A percentile compares a stretch with the other conserved stretches of the same genome.
phyloP scores from a whole-genome alignment of 495 filamentous ascomycete species.

The Clohesyomyces aquaticus region DNA sequence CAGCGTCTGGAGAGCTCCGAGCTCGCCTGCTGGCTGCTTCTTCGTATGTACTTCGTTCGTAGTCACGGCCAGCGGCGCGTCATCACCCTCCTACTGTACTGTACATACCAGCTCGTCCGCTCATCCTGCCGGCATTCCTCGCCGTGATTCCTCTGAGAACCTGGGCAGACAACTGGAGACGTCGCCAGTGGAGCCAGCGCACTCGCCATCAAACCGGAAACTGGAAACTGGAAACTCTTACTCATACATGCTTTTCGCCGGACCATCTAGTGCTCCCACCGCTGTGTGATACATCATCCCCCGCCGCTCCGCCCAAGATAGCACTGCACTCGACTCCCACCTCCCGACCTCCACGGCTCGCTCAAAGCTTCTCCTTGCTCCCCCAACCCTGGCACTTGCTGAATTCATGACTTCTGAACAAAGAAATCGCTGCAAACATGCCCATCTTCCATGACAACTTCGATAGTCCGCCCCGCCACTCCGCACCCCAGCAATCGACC shows the following conservation, averaged over 20 bases:
- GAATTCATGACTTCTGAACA: slow-evolving; percentile 26
- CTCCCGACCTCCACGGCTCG: slow-evolving; percentile 1
- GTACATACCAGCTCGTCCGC: neutral
- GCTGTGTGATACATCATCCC: slow-evolving; percentile 12
- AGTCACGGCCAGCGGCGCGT: slow-evolving; percentile 8
- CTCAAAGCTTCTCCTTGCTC: neutral
- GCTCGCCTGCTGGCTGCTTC: too few species aligned
- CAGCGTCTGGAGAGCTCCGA: slow-evolving; percentile 24
- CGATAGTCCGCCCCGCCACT: slow-evolving; percentile 21
- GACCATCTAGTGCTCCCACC: slow-evolving; percentile 27
- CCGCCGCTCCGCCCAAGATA: slow-evolving; percentile 3
- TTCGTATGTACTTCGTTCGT: too few species aligned
- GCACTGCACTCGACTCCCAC: neutral
- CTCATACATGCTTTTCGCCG: slow-evolving; percentile 13
- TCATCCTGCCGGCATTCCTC: neutral
- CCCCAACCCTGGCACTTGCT: neutral
- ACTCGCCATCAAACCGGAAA: slow-evolving; percentile 12
- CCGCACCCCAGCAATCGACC: slow-evolving; percentile 28
- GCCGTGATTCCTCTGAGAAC: slow-evolving; percentile 19
- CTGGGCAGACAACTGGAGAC: neutral
- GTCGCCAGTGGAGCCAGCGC: slow-evolving; percentile 35
- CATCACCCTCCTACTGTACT: slow-evolving; percentile 11
- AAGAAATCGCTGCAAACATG: slow-evolving; percentile 51
- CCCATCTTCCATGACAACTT: slow-evolving; percentile 60
- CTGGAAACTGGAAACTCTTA: slow-evolving; percentile 18